These are phyloP conservation scores for Mucor ambiguus DNA, from an alignment of 371 early-diverging fungal genomes.

Conservation along the genomic window DNA sequence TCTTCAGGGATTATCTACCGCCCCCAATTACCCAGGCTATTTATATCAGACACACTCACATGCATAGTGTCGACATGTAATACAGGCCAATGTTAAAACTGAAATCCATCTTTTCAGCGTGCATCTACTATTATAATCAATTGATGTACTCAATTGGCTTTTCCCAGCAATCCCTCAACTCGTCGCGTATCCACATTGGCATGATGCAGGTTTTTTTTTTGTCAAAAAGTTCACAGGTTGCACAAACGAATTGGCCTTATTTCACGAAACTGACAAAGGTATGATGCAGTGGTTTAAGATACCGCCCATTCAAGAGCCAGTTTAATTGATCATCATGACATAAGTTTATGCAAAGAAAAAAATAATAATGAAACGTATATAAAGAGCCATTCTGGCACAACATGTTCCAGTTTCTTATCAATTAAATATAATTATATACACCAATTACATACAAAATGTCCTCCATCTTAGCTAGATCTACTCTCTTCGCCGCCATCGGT, in stretches of 20 bases:
- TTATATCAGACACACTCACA: neutral
- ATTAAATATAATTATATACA: neutral
- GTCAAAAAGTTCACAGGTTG: neutral
- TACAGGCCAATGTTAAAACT: neutral
- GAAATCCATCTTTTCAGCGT: neutral
- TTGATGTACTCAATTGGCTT: neutral
- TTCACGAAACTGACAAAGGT: neutral
- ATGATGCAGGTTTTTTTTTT: neutral
- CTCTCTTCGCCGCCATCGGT: constrained; percentile 18
- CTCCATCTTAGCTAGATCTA: constrained; percentile 17
- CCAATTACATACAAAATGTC: constrained; percentile 14
- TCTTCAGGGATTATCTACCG: neutral
- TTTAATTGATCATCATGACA: constrained; percentile 11
- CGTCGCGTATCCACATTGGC: neutral
- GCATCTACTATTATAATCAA: neutral
- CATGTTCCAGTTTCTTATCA: neutral
- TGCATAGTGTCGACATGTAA: neutral
- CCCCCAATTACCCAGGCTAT: neutral
- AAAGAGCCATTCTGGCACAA: neutral
- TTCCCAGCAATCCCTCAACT: too few relatives aligned
- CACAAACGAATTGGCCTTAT: neutral
- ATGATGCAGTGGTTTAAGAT: constrained; percentile 1
- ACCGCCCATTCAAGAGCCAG: neutral
- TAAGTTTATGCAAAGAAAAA: constrained; percentile 14
- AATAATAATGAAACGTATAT: neutral